Evolutionary conservation across 805 yeast genomes (phyloP).

Genomic region (Ogataea chonburiensis): DNA sequence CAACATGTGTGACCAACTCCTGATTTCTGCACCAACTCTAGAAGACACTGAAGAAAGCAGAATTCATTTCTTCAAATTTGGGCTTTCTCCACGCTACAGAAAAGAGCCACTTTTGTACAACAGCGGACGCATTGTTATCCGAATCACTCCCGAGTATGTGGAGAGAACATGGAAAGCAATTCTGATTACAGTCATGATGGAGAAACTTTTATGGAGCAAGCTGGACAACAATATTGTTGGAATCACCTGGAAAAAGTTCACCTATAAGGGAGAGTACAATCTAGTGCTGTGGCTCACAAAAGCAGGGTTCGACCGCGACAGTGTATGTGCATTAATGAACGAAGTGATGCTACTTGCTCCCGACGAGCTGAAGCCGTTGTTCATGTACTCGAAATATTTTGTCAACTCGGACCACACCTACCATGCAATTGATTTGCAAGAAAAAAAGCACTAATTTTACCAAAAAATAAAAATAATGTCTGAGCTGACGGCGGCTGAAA

Average conservation of each 20-base stretch:
- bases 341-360: slow-evolving; percentile 19
- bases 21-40: slow-evolving; percentile 1
- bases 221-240: slow-evolving; percentile 21
- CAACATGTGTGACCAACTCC: slow-evolving; percentile 12
- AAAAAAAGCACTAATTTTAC: slow-evolving; percentile 1
- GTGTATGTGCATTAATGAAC: slow-evolving; percentile 16
- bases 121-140: slow-evolving; percentile 18
- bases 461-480: slow-evolving; percentile 33
- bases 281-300: slow-evolving; percentile 19
- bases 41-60: slow-evolving; percentile 10
- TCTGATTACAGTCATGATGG: slow-evolving; percentile 16
- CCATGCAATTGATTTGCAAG: slow-evolving; percentile 16
- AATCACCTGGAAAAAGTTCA: slow-evolving; percentile 19
- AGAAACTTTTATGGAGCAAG: slow-evolving; percentile 21
- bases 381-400: slow-evolving; percentile 20
- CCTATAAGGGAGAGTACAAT: slow-evolving; percentile 14
- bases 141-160: slow-evolving; percentile 18
- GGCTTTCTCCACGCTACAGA: slow-evolving; percentile 20
- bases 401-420: slow-evolving; percentile 18
- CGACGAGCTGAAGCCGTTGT: slow-evolving; percentile 20
- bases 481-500: slow-evolving; percentile 53
- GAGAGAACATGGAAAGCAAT: slow-evolving; percentile 16
- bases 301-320: slow-evolving; percentile 15
- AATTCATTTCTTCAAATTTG: slow-evolving; percentile 22
- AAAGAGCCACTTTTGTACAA: slow-evolving; percentile 20